phyloP scores from a whole-genome alignment of 805 yeast species.

The Saccharomycopsis capsularis region DNA sequence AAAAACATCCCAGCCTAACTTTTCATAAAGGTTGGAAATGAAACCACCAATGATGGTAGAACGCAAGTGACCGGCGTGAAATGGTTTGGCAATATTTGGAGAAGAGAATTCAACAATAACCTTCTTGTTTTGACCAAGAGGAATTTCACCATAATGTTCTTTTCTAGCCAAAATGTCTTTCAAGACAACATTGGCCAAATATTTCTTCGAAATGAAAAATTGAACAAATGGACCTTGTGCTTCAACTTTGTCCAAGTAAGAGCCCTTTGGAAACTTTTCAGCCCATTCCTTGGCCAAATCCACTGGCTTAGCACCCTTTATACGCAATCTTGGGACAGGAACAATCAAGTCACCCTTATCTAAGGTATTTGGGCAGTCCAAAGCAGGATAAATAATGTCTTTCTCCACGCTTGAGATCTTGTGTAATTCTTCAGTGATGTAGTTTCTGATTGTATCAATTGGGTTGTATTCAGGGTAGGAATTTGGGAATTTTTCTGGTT shows the following conservation, averaged over 20 bases:
- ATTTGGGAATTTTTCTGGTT: constrained; percentile 44
- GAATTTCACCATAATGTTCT: constrained; percentile 61
- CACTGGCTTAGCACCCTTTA: constrained; percentile 74
- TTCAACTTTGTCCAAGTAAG: constrained; percentile 59
- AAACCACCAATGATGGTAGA: constrained; percentile 98
- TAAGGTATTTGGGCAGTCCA: constrained; percentile 78
- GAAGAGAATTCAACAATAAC: constrained; percentile 87
- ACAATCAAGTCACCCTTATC: constrained; percentile 91
- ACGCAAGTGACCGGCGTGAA: constrained; percentile 98
- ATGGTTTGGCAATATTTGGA: constrained; percentile 98
- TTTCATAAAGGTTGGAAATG: constrained; percentile 81
- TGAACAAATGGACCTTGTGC: constrained; percentile 90
- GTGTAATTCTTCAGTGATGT: constrained; percentile 73
- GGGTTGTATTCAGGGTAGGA: constrained; percentile 76
- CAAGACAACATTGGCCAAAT: constrained; percentile 61
- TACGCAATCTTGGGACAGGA: constrained; percentile 88
- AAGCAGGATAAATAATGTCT: constrained; percentile 66
- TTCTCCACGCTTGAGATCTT: constrained; percentile 66
- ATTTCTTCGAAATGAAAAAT: constrained; percentile 67
- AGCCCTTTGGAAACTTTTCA: constrained; percentile 63
- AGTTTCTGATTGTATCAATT: constrained; percentile 83
- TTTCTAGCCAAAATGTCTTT: constrained; percentile 59
- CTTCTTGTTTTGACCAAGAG: constrained; percentile 65
- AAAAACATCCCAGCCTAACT: constrained; percentile 84
- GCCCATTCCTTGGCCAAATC: constrained; percentile 74